Conservation (phyloP, 768 basidiomycete species). For the Rhizopogon sp. region DNA sequence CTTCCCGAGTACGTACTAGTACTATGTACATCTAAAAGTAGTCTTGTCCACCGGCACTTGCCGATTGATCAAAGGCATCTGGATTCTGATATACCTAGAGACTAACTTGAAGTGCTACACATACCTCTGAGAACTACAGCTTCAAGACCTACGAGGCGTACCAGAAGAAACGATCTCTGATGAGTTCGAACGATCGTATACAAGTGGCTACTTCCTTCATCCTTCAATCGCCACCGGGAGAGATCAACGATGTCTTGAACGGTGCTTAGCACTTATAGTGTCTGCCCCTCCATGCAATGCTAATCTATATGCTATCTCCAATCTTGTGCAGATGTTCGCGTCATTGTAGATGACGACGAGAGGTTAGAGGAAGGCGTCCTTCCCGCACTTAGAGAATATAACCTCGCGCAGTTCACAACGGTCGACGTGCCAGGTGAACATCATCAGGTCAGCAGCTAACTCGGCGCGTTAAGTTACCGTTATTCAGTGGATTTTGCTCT, state of each 20-base stretch:
- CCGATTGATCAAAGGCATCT: not conserved
- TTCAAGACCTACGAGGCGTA: not conserved
- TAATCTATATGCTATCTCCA: slow-evolving; percentile 3
- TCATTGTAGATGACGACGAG: slow-evolving; percentile 83
- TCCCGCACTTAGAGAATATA: slow-evolving; percentile 79
- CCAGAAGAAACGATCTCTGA: slow-evolving; percentile 17
- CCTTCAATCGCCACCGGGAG: slow-evolving; percentile 88
- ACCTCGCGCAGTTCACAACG: slow-evolving; percentile 81
- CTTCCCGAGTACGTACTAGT: not conserved
- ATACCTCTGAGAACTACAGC: too few species aligned
- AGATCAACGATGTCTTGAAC: slow-evolving; percentile 95
- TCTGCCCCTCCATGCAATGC: slow-evolving; percentile 1
- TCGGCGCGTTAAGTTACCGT: not conserved
- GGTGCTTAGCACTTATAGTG: slow-evolving; percentile 40
- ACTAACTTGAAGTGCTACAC: too few species aligned
- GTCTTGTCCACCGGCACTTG: not conserved
- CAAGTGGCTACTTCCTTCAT: slow-evolving; percentile 74
- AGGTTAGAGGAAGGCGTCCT: slow-evolving; percentile 73
- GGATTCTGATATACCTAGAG: too few species aligned
- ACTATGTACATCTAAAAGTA: too few species aligned
- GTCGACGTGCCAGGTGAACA: slow-evolving; percentile 75
- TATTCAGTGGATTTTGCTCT: slow-evolving; percentile 2
- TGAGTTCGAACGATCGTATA: slow-evolving; percentile 63
- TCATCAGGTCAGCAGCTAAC: slow-evolving; percentile 57
- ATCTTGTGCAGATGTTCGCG: slow-evolving; percentile 69